Evolutionary conservation across 225 moss, liverwort and hornwort species (phyloP).

Genomic region (Climacium dendroides): DNA sequence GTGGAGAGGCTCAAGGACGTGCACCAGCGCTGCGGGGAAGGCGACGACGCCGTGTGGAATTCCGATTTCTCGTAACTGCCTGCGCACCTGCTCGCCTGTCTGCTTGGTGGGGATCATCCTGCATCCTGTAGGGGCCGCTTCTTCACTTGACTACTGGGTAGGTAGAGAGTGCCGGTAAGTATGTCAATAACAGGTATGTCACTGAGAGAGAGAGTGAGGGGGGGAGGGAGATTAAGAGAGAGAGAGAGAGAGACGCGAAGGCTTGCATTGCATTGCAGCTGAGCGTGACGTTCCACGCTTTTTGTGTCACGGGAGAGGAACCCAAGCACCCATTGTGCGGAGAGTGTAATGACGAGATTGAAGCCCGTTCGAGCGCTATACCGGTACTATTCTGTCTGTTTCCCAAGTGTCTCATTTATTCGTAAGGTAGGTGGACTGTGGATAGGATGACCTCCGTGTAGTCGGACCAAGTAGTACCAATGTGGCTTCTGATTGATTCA

Average conservation of each 20-base stretch:
- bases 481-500: neutral
- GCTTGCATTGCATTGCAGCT: neutral
- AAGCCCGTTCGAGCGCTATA: neutral
- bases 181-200: neutral
- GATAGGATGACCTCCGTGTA: neutral
- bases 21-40: constrained; percentile 86
- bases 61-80: constrained; percentile 20
- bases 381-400: neutral
- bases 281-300: neutral
- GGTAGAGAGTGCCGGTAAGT: neutral
- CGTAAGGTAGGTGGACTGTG: neutral
- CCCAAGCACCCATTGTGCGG: constrained; percentile 46
- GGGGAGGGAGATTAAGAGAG: no score
- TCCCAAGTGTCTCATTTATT: neutral
- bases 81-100: neutral
- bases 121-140: neutral
- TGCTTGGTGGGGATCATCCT: neutral
- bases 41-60: constrained; percentile 85
- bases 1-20: constrained; percentile 90
- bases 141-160: neutral
- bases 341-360: constrained; percentile 1
- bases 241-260: neutral
- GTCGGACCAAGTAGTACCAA: neutral
- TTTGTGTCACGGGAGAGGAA: neutral
- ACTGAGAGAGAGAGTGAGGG: neutral